These are phyloP conservation scores for Tuber brumale DNA, from an alignment of 495 filamentous ascomycete species.

Conservation along the genomic window DNA sequence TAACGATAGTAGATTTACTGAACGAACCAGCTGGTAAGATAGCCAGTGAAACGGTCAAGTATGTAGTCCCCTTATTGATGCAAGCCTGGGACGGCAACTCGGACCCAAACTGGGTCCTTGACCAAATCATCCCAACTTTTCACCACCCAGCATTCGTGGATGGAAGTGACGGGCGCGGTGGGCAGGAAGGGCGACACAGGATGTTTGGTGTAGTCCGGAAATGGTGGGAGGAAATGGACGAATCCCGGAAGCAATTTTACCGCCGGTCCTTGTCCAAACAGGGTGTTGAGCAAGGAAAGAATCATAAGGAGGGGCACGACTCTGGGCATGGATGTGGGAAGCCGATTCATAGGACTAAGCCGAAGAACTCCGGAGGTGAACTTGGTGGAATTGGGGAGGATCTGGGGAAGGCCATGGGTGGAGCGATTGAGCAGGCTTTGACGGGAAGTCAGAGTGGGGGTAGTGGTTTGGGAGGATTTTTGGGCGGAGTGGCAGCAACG, in stretches of 20 bases:
- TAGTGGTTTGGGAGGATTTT: constrained; percentile 31
- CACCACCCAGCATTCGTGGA: constrained; percentile 75
- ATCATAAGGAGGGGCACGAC: constrained; percentile 78
- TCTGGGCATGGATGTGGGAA: constrained; percentile 78
- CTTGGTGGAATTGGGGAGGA: constrained; percentile 23
- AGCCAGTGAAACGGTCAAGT: constrained; percentile 67
- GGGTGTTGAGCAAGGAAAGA: constrained; percentile 65
- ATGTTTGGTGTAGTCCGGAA: constrained; percentile 73
- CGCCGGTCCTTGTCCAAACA: constrained; percentile 66
- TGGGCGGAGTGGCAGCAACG: constrained; percentile 33
- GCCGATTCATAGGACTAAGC: constrained; percentile 54
- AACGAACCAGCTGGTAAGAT: constrained; percentile 83
- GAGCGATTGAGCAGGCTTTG: constrained; percentile 25
- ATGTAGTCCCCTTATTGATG: constrained; percentile 80
- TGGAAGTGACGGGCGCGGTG: constrained; percentile 61
- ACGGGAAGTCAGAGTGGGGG: constrained; percentile 22
- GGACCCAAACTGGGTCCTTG: constrained; percentile 60
- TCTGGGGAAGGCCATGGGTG: constrained; percentile 31
- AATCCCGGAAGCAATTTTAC: constrained; percentile 56
- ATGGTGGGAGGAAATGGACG: constrained; percentile 68
- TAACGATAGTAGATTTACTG: constrained; percentile 51
- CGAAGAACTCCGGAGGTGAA: constrained; percentile 40
- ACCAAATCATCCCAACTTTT: constrained; percentile 75
- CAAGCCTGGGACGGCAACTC: constrained; percentile 74
- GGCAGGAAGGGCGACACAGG: constrained; percentile 57